Evolutionary conservation across 2,329 filamentous ascomycete genomes (phyloP), one percentile per base, ranked within the genome.

Genomic region (Scedosporium apiospermum): DNA sequence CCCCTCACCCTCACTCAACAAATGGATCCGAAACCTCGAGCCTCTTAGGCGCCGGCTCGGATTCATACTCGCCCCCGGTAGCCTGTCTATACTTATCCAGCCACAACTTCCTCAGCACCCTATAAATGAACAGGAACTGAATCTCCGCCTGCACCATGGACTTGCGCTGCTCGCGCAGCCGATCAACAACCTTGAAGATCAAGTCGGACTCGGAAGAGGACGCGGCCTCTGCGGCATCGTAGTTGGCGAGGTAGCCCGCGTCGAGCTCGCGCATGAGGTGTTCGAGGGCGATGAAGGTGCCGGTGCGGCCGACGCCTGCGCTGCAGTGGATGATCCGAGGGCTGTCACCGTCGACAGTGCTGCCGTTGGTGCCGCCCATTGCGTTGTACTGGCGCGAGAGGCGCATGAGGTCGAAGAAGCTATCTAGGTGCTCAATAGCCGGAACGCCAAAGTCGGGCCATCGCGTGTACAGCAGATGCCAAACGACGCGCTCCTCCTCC

Each of bases 241-340:
- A 76, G 26, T 77, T 71, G 65, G 83, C 78, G 59, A 96, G 76
- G 23, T 86, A 81, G 59, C 92, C 93, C 5, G 86, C 82, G 27
- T 90, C 86, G 9, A 98, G 81, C 74, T 97, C 91, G 42, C 87
- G 83, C 66, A 96, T 81, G 27, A 99, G 83, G 73, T 96, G 91
- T 74, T 98, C 95, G n/a, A 99, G 82, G 1, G 91, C 89, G 69
- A 99, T 96, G 71, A 98, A 99, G 0, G 95, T 98, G 41, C 95
- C 95, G 6, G 90, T 96, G 62, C 95, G 86, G 12, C 95, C 95
- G 14, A 99, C 93, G 46, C 95, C 95, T 6, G 95, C 95, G 71
- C 91, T 96, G 77, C 90, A 93, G 74, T 93, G 89, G 10, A 92
- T 83, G 64, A 98, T 87, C 62, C 93, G 87, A 4, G 93, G 90